Base-by-base conservation (phyloP, 495 filamentous ascomycete species). In the Hypoxylon crocopeplum region DNA sequence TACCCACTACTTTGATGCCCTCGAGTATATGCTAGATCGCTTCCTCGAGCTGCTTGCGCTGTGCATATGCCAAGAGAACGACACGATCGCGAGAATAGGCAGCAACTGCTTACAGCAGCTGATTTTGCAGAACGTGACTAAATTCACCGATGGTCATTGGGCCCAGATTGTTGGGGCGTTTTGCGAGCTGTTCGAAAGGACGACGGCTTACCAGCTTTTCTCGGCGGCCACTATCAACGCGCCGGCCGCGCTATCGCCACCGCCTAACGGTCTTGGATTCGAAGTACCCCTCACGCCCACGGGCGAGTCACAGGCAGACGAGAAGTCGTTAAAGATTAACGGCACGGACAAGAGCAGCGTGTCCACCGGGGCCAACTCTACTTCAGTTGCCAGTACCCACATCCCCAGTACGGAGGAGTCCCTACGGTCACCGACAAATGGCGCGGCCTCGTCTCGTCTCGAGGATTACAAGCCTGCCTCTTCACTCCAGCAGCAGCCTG, bases 61-160 rank as follows among this genome's bases (percentile, higher is more conserved):
- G 13, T 99, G 94, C 68, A 99, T 99, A 45, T 98, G 93, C 70
- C 94, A 99, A 69, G 94, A 99, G 69, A 99, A 98, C 67, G 94
- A 99, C 69, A 99, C 95, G 0, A 96, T 99, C 47, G 94, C 94
- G 5, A 84, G 95, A 34, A 99, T 99, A 65, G 94, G 94, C 45
- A 97, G 93, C 75, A 98, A 97, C 67, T 99, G 94, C 64, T 74
- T 99, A 39, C 94, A 99, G 69, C 93, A 97, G 66, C 75, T 99
- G 27, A 98, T 99, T 54, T 71, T 98, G 38, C 92, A 97, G 65
- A 97, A 97, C 59, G 94, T 99, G 12, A 84, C 83, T 16, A 97
- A 97, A 65, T 97, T 99, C 69, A 81, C 78, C 30, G 79, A 85
- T 17, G 82, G 89, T 44, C 95, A 99, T 67, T 99, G 94, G 94